Percentiles rank a stretch among this genome's conserved stretches.
Conservation (phyloP, 371 early-diverging fungal species). For the Apophysomyces elegans region DNA sequence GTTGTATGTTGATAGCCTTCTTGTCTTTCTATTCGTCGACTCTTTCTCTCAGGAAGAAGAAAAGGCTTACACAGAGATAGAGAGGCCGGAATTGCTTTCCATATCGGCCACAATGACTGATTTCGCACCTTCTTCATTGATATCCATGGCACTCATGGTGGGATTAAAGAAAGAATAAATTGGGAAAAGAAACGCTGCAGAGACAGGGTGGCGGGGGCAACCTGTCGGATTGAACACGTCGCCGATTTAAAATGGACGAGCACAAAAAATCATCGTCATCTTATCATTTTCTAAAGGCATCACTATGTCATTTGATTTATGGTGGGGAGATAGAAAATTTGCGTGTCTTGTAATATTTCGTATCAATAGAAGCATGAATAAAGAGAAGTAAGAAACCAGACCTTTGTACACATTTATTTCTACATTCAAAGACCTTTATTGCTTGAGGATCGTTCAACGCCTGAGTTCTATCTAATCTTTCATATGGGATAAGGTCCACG, state of each 20-base stretch:
- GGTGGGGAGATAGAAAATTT: too few species aligned
- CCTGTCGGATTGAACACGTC: neutral
- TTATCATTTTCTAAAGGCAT: too few species aligned
- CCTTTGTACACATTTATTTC: neutral
- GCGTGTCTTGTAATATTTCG: too few species aligned
- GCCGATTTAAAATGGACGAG: neutral
- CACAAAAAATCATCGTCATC: too few species aligned
- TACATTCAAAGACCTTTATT: neutral
- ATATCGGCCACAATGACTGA: constrained; percentile 31
- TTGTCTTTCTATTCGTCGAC: too few species aligned
- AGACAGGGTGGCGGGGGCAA: too few species aligned
- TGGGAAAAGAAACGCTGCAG: neutral
- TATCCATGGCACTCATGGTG: constrained; percentile 51
- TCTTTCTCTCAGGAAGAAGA: neutral
- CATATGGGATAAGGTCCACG: neutral
- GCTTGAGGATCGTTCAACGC: neutral
- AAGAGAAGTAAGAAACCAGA: too few species aligned
- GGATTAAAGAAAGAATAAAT: neutral
- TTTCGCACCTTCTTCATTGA: constrained; percentile 34
- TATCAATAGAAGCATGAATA: too few species aligned
- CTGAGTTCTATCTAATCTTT: neutral
- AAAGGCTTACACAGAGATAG: constrained; percentile 47
- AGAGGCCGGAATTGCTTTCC: constrained; percentile 46
- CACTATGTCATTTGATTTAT: too few species aligned
- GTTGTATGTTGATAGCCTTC: too few species aligned